Conservation (phyloP, 2,329 filamentous ascomycete species). For the Myriangium duriaei region DNA sequence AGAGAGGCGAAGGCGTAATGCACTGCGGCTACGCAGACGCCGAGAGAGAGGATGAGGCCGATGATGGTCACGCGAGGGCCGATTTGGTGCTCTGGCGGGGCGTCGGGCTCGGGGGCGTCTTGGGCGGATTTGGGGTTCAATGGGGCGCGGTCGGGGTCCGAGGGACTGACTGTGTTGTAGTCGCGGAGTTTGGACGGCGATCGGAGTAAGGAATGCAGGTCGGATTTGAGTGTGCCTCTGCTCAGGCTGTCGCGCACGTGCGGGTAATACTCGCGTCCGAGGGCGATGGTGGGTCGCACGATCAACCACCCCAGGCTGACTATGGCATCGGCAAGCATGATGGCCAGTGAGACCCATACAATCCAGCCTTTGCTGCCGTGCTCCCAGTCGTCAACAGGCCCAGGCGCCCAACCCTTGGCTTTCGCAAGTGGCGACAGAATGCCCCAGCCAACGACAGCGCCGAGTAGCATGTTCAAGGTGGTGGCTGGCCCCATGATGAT, state of each 20-base stretch:
- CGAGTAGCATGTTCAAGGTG: constrained; percentile 88
- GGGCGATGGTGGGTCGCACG: constrained; percentile 46
- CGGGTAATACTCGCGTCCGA: constrained; percentile 30
- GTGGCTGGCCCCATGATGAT: constrained; percentile 98
- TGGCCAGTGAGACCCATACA: constrained; percentile 87
- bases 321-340: constrained; percentile 91
- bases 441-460: constrained; percentile 81
- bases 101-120: constrained; percentile 54
- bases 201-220: constrained; percentile 21
- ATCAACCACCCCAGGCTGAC: constrained; percentile 75
- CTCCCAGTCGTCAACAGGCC: constrained; percentile 77
- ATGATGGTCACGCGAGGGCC: constrained; percentile 56
- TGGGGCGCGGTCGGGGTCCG: constrained; percentile 12
- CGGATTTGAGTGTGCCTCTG: constrained; percentile 17
- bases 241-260: constrained; percentile 18
- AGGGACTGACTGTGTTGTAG: constrained; percentile 25
- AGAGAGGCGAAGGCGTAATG: constrained; percentile 72
- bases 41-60: constrained; percentile 63
- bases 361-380: constrained; percentile 96
- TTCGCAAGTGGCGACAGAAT: constrained; percentile 84
- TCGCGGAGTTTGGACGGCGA: constrained; percentile 21
- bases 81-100: constrained; percentile 71
- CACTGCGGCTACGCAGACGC: constrained; percentile 69
- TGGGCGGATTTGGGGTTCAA: constrained; percentile 15
- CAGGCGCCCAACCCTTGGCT: constrained; percentile 74